Evolutionary conservation across 2,329 filamentous ascomycete species (phyloP), one percentile per base, ranked within the genome.

Genomic region (Aspergillus neotritici): DNA sequence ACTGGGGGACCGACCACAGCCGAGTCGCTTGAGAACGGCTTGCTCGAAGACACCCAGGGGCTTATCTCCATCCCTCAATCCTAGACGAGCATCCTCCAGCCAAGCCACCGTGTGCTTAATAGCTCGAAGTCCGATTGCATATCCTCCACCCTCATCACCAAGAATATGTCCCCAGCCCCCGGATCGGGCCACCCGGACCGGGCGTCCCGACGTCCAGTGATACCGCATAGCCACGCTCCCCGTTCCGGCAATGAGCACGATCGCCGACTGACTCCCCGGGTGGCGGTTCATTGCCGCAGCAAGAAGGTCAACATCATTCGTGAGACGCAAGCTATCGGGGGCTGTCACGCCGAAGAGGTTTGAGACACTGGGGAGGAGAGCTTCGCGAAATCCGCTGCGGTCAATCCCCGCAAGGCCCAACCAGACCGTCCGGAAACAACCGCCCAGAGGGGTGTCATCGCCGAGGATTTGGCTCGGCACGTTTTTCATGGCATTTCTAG

Each of bases 121-220:
- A 0, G 61, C 68, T 38, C 62, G 55, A 21, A 63, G 49, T 1
- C 70, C 70, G 11, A 72, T 66, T 1, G 62, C 59, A 47, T 64
- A 72, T 3, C 67, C 70, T 1, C 62, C 63, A 0, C 70, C 70
- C 31, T 73, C 67, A 38, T 74, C 71, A 1, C 70, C 69, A 2
- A 73, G 54, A 4, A 71, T 52, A 43, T 65, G 57, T 3, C 70
- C 69, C 70, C 71, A 73, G 10, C 71, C 71, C 2, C 70, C 70
- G 4, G 60, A 57, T 3, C 70, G 60, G n/a, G 58, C 60, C 2
- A 58, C 57, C 58, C 17, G 37, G 41, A 8, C 32, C 13, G 16
- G 36, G 21, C n/a, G 41, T 35, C 0, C 42, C 40, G 4, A 25
- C 9, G 40, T 36, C 37, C 52, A 51, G 8, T 46, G 44, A 49